Base-by-base conservation (phyloP, 2,329 filamentous ascomycete species). In the Aspergillus melleus region DNA sequence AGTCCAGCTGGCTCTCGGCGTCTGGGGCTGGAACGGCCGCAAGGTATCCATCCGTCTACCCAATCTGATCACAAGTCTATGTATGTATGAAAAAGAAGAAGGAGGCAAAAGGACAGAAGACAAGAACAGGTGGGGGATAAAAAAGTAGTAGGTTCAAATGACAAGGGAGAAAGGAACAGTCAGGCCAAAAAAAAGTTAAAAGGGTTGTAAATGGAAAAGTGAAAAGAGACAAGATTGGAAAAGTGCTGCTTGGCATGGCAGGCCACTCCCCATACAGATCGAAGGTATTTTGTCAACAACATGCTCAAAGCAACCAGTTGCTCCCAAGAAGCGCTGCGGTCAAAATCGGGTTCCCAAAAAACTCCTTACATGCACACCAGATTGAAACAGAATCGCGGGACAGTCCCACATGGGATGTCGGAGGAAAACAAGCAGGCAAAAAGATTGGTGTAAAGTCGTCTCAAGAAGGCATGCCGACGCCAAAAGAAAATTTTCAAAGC, bases 41-140 rank as follows among this genome's bases (percentile, higher is more conserved):
- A 58, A 39, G 54, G 46, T 11, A 36, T 52, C 52, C 26, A 29
- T 29, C 26, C 44, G 44, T 61, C 63, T 59, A 59, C 61, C 59
- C 61, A 62, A 59, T 55, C 62, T 63, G 65, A 71, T 54, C 47
- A 61, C 66, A 69, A 62, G 61, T 73, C 70, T 72, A 72, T 64
- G 60, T 68, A 49, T 52, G 52, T 52, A 54, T 56, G 49, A 52
- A 52, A 47, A 24, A 49, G 32, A 16, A 12, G 10, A 61, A 53
- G 54, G 32, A 52, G 50, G 64, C 61, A 67, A 70, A 62, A 67
- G 47, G 46, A 42, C 51, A 26, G 57, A 63, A 36, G 54, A 60
- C 50, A 61, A 58, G 55, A 55, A 63, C 61, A 52, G 54, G 42
- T 44, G 57, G 29, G 42, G 58, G 52, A 58, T 51, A 49, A 61